These are phyloP conservation scores for Byssochlamys sp. DNA, from an alignment of 2,329 filamentous ascomycete genomes.

Conservation along the genomic window DNA sequence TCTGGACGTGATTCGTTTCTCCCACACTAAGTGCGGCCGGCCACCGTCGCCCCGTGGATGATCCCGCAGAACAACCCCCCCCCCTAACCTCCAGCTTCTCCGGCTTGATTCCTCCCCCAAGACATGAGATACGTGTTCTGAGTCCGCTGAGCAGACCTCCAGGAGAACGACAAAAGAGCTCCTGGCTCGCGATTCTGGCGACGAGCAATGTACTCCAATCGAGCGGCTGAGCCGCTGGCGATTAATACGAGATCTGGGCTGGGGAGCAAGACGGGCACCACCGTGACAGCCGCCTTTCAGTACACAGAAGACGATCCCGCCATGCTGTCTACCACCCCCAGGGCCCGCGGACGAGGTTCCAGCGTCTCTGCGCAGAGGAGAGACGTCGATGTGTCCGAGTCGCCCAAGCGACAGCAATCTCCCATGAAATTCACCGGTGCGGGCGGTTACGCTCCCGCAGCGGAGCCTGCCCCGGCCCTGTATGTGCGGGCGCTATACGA, in stretches of 20 bases:
- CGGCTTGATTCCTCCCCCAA: background rate
- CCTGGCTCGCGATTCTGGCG: background rate
- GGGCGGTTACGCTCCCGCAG: constrained; percentile 23
- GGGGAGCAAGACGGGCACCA: constrained; percentile 25
- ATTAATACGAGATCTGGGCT: constrained; percentile 23
- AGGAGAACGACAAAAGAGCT: background rate
- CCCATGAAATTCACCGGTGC: constrained; percentile 21
- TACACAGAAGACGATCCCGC: constrained; percentile 31
- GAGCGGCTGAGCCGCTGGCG: constrained; percentile 23
- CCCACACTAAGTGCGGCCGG: constrained; percentile 1
- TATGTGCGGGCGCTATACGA: constrained; percentile 95
- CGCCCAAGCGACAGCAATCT: constrained; percentile 18
- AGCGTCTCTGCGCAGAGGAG: constrained; percentile 19
- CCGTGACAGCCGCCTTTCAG: constrained; percentile 35
- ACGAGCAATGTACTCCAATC: constrained; percentile 24
- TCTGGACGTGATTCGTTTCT: constrained; percentile 4
- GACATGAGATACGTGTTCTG: background rate
- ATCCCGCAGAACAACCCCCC: background rate
- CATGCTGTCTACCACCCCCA: constrained; percentile 19
- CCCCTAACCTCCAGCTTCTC: background rate
- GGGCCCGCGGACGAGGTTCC: constrained; percentile 21
- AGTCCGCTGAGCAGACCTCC: background rate
- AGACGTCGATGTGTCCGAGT: constrained; percentile 12
- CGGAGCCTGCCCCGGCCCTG: constrained; percentile 46
- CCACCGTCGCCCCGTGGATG: background rate